Evolutionary conservation across 805 yeast species (phyloP).

Genomic region (Ascoidea asiatica): DNA sequence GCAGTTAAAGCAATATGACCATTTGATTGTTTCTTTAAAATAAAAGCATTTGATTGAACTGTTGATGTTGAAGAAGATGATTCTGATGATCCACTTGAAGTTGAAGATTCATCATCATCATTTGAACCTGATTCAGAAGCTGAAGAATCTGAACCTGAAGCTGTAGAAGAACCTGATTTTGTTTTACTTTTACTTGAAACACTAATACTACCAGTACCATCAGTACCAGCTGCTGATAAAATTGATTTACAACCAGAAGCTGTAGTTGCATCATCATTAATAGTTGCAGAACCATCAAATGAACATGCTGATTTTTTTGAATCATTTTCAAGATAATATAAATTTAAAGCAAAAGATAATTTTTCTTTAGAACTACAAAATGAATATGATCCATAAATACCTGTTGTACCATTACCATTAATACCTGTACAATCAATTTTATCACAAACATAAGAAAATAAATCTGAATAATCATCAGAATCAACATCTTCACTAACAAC

Average conservation of each 20-base stretch:
- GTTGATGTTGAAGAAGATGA: too few species aligned
- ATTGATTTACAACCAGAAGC: not conserved
- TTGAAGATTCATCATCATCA: too few species aligned
- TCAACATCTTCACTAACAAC: slow-evolving; percentile 39
- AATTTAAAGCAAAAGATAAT: slow-evolving; percentile 53
- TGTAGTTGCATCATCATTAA: not conserved
- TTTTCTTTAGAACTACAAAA: slow-evolving; percentile 62
- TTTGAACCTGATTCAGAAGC: not conserved
- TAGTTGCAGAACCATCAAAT: slow-evolving; percentile 3
- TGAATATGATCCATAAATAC: slow-evolving; percentile 60
- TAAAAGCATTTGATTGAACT: not conserved
- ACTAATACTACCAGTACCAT: not conserved
- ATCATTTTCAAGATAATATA: slow-evolving; percentile 22
- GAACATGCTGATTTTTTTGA: slow-evolving; percentile 3
- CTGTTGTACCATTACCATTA: slow-evolving; percentile 43
- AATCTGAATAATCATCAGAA: slow-evolving; percentile 39
- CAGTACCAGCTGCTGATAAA: not conserved
- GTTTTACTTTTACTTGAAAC: not conserved
- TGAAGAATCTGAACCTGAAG: not conserved
- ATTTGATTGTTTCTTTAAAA: not conserved
- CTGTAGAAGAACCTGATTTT: not conserved
- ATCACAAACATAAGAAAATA: slow-evolving; percentile 48
- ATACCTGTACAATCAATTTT: slow-evolving; percentile 48
- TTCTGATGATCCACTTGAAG: too few species aligned
- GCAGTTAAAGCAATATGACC: not conserved